Percentiles rank a stretch among this genome's conserved stretches.
phyloP scores from a whole-genome alignment of 2,329 filamentous ascomycete genomes.

The Lasiodiplodia theobromae region DNA sequence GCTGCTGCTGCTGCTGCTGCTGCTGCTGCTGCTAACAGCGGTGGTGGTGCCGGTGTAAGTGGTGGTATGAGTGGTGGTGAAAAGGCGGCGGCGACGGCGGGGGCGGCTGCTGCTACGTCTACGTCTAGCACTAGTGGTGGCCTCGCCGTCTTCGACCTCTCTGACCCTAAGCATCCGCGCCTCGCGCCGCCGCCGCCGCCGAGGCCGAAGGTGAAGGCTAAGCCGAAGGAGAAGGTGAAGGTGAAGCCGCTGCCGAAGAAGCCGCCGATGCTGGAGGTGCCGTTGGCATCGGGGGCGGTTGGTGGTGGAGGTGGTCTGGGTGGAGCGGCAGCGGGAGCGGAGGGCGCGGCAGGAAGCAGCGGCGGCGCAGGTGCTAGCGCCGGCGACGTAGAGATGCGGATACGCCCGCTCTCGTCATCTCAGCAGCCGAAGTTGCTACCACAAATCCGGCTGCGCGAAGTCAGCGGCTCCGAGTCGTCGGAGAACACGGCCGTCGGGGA shows the following conservation, averaged over 20 bases:
- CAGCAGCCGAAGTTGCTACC: background rate
- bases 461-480: background rate
- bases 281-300: background rate
- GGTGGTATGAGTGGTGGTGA: too few species aligned
- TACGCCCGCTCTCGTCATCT: too few species aligned
- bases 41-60: too few species aligned
- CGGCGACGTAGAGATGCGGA: background rate
- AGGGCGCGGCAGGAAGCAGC: background rate
- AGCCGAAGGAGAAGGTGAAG: background rate
- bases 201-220: background rate
- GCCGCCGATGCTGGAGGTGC: background rate
- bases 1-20: background rate
- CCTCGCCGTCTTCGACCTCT: constrained; percentile 22
- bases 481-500: background rate
- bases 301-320: too few species aligned
- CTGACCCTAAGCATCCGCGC: constrained; percentile 8
- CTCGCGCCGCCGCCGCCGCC: background rate
- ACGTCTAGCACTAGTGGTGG: background rate
- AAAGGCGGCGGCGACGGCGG: too few species aligned
- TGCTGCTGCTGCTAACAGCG: background rate
- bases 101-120: too few species aligned
- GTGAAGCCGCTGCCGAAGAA: background rate
- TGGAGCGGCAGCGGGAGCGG: too few species aligned
- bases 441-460: background rate
- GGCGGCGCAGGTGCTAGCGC: background rate